Base-by-base conservation (phyloP, 2,329 filamentous ascomycete species). In the Orbilia quercus region DNA sequence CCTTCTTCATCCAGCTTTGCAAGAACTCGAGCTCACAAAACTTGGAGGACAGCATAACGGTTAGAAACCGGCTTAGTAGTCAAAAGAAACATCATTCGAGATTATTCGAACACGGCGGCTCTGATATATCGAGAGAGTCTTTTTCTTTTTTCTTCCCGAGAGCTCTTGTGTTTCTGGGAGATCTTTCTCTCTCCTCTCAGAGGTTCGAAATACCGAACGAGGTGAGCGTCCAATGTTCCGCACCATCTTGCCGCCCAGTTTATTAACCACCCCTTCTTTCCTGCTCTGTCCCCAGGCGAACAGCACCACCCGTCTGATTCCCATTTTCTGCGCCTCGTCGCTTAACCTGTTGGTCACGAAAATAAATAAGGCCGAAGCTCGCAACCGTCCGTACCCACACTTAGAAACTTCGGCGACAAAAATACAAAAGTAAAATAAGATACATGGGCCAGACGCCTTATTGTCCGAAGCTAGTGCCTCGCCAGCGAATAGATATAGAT, bases 161-260 rank as follows among this genome's bases (percentile, higher is more conserved):
- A 25, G 47, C 47, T 31, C 23, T 22, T n/a, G 22, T 11, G 4
- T 6, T 20, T 38, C 28, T 12, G 16, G 1, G 16, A 62, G 25
- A 25, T 45, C 28, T 65, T 36, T 48, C 38, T 20, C 53, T 51
- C 36, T 50, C 51, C 64, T 67, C 64, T 67, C 44, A 23, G 53
- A 45, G 47, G 64, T 67, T 53, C 20, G 53, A 28, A 34, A 45
- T 31, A 16, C 53, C 16, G 51, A n/a, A 69, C 31, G 58, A 66
- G 60, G 69, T 66, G 60, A 73, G 69, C 67, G 42, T 60, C 69
- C 69, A 73, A 73, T 73, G 60, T 64, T 54, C 69, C 69, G 55
- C 60, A 55, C 11, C 16, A 57, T 57, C 60, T 73, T 73, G 45
- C 69, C 69, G 69, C 69, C 69, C 69, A 65, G 54, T 66, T 67